Base-by-base conservation (phyloP, 2,329 filamentous ascomycete species). In the Colletotrichum sp. region DNA sequence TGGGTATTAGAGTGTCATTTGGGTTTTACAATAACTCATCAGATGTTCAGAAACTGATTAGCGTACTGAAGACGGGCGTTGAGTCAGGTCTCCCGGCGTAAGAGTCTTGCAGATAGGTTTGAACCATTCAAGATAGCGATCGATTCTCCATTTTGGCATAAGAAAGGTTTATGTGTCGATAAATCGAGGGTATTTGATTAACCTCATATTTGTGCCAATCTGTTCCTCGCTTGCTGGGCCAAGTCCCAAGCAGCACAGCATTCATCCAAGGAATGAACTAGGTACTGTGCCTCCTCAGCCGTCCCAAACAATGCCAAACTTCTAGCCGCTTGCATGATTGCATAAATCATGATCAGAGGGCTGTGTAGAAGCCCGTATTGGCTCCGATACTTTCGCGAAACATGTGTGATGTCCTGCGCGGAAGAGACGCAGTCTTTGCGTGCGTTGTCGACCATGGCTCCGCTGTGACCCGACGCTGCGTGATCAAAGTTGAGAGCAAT, bases 1-100 rank as follows among this genome's bases (percentile, higher is more conserved):
- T 79, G 15, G 81, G 81, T 2, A 77, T 81, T 8, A 72, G 81
- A 8, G 80, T 82, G 7, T 81, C 80, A 18, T 80, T 81, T 68
- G 79, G 80, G 3, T 81, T 81, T 43, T 81, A 79, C 30, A 81
- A 76, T 66, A 80, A 79, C 13, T n/a, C 72, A 7, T 73, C 73
- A 7, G 80, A 81, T 75, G 75, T 80, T 0, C 61, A 56, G 77
- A 80, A 67, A 52, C 74, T 79, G 5, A 27, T 28, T 16, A 25
- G 15, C 7, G 58, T 43, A 18, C n/a, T 74, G 4, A 58, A 60
- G 32, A 28, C 5, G 1, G 66, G 71, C 12, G 18, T 74, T 2
- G 18, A 34, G 16, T 22, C 25, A 12, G 58, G 58, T 27, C 48
- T 74, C 8, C 71, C 71, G 5, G 8, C 52, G 7, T 66, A 34